Base-by-base conservation (phyloP, 306 rosid species). In the Geum urbanum region DNA sequence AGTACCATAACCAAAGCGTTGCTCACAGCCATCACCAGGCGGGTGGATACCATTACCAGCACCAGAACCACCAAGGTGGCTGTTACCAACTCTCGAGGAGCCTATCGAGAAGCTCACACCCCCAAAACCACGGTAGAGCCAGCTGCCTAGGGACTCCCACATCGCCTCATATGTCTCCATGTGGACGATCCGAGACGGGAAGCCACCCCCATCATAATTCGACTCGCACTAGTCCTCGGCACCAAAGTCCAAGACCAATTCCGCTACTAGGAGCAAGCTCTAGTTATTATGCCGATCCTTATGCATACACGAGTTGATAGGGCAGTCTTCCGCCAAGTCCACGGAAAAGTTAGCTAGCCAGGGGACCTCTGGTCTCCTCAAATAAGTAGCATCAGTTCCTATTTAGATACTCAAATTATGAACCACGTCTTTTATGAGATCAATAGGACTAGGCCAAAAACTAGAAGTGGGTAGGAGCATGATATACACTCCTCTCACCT, bases 301-400 rank as follows among this genome's bases (percentile, higher is more conserved):
- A 65, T 65, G 43, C 20, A 9, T 67, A 22, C 18, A 51, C 1
- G 24, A 22, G 16, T 66, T 9, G 43, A 48, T 11, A 48, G 49
- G 48, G 19, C 19, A 53, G 40, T 43, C 63, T 69, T 43, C 51
- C 63, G 13, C n/a, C 15, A 40, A 53, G 63, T 69, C 73, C 63
- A 5, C 5, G 50, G 18, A 4, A 45, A 11, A 5, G 60, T 56
- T 54, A 19, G 59, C 13, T 53, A 53, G 13, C 13, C 20, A 53
- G 35, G 35, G 58, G 32, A 53, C 14, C 32, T 19, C 58, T 53
- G 20, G 32, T 53, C 37, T 19, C 20, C 27, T 9, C 35, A 19
- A 53, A 18, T 52, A 16, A 50, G n/a, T 50, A 15, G 6, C 19
- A 50, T 8, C 19, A 50, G 0, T 50, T 50, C 7, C 54, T 8